Evolutionary conservation across 2,329 filamentous ascomycete species (phyloP).

Genomic region (Leptographium radiaticola): DNA sequence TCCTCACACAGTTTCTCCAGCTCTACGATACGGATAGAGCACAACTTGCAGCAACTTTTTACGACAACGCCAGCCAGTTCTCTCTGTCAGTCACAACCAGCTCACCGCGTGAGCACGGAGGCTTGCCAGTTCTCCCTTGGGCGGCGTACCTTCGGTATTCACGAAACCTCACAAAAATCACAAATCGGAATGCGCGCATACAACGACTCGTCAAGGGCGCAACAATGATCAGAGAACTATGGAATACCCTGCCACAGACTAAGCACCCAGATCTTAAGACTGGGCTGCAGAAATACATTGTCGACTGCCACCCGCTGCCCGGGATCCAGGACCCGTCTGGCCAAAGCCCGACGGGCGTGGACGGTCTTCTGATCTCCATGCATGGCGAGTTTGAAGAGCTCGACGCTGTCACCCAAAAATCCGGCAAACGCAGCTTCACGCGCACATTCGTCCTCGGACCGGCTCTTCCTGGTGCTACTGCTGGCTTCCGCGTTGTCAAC

Average conservation of each 20-base stretch:
- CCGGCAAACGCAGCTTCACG: slow-evolving; percentile 64
- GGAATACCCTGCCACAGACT: slow-evolving; percentile 58
- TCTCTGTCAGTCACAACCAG: slow-evolving; percentile 59
- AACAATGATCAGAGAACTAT: slow-evolving; percentile 52
- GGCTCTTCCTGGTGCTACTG: slow-evolving; percentile 44
- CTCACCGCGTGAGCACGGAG: slow-evolving; percentile 31
- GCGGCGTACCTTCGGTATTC: slow-evolving; percentile 63
- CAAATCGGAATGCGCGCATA: slow-evolving; percentile 37
- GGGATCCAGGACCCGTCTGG: slow-evolving; percentile 58
- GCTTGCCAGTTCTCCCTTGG: slow-evolving; percentile 45
- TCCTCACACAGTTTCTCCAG: slow-evolving; percentile 60
- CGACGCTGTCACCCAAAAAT: slow-evolving; percentile 39
- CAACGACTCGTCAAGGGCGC: slow-evolving; percentile 54
- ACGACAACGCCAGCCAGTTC: slow-evolving; percentile 64
- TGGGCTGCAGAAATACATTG: slow-evolving; percentile 60
- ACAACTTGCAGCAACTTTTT: slow-evolving; percentile 51
- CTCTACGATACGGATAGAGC: slow-evolving; percentile 61
- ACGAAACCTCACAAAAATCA: slow-evolving; percentile 63
- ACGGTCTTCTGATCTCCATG: slow-evolving; percentile 65
- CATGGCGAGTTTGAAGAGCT: slow-evolving; percentile 77
- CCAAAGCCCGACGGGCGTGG: slow-evolving; percentile 52
- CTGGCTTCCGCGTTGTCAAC: slow-evolving; percentile 60
- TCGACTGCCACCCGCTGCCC: slow-evolving; percentile 67
- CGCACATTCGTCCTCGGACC: slow-evolving; percentile 70
- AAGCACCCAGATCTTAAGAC: slow-evolving; percentile 58